Base-by-base conservation (phyloP, 2,329 filamentous ascomycete genomes). In the Beauveria bassiana region DNA sequence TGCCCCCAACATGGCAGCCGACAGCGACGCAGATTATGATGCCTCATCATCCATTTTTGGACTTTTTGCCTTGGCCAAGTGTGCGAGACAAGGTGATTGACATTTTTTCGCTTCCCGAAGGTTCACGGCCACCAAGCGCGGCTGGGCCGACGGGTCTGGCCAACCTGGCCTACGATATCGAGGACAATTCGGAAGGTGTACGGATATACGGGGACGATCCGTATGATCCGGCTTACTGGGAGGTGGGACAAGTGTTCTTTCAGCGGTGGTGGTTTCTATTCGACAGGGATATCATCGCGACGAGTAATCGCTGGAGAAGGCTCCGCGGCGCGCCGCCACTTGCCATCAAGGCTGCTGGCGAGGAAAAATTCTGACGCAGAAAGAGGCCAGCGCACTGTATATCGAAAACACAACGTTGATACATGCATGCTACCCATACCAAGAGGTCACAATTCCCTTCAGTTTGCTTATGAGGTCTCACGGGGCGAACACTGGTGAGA, bases 191-290 rank as follows among this genome's bases (percentile, higher is more conserved):
- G 0, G 82, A 85, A 65, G 83, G 83, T 1, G 66, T 80, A 57
- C 69, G 78, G 14, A 75, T 86, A 63, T 80, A 77, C 68, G 78
- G 79, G 5, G 67, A 71, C 0, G 79, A 84, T 64, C 78, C 81
- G 22, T 81, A 78, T 64, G 74, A 81, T 54, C 71, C 75, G 6
- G 68, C 69, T 26, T 74, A 73, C 34, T 86, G 83, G 82, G 83
- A 86, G 68, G 75, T 86, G 14, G 82, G 83, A 1, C 81, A 85
- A 69, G 67, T 77, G n/a, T 70, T 85, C 24, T 85, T 85, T 69
- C 77, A 80, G 69, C 75, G 78, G 46, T 86, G 83, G 83, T 86
- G 82, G 82, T 86, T 83, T 70, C 70, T 83, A 42, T 81, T 86
- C 67, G 83, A 86, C 66, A 68, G 74, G 9, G 72, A 74, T 12